A percentile compares a stretch with the other conserved stretches of the same genome.
Conservation (phyloP, 192 early-diverging fungal genomes). For the Allomyces macrogynus region DNA sequence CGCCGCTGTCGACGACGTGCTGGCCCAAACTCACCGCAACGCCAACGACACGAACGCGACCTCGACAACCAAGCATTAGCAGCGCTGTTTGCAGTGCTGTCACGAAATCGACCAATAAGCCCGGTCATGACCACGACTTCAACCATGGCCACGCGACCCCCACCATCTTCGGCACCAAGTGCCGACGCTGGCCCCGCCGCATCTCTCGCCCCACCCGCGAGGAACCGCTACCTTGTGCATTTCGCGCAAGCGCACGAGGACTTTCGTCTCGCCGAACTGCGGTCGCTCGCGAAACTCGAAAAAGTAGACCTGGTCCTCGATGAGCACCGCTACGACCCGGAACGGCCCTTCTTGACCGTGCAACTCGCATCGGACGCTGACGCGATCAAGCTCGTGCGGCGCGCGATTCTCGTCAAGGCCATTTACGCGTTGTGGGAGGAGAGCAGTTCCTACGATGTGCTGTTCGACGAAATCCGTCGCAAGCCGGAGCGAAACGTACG, state of each 20-base stretch:
- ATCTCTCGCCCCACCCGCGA: too few relatives aligned
- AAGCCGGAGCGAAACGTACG: constrained; percentile 36
- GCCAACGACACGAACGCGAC: too few relatives aligned
- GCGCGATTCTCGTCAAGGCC: constrained; percentile 67
- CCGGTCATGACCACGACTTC: too few relatives aligned
- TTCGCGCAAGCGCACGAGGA: constrained; percentile 55
- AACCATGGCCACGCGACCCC: too few relatives aligned
- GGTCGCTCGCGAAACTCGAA: constrained; percentile 59
- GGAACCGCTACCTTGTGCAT: constrained; percentile 29
- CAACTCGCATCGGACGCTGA: constrained; percentile 42
- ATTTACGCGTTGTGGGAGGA: constrained; percentile 60
- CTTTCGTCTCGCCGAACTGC: constrained; percentile 65
- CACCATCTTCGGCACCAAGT: too few relatives aligned
- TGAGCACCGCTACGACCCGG: constrained; percentile 27
- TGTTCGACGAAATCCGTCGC: constrained; percentile 35
- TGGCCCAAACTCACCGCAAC: too few relatives aligned
- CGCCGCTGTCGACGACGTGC: too few relatives aligned
- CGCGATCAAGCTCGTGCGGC: constrained; percentile 48
- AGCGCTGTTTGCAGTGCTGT: too few relatives aligned
- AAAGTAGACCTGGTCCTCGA: constrained; percentile 46
- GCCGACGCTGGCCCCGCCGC: too few relatives aligned
- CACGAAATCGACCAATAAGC: too few relatives aligned
- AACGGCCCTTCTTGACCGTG: constrained; percentile 65
- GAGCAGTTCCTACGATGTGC: constrained; percentile 32
- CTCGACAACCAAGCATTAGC: too few relatives aligned